Base-by-base conservation (phyloP, 1,139 yeast genomes). In the Yamadazyma triangularis region DNA sequence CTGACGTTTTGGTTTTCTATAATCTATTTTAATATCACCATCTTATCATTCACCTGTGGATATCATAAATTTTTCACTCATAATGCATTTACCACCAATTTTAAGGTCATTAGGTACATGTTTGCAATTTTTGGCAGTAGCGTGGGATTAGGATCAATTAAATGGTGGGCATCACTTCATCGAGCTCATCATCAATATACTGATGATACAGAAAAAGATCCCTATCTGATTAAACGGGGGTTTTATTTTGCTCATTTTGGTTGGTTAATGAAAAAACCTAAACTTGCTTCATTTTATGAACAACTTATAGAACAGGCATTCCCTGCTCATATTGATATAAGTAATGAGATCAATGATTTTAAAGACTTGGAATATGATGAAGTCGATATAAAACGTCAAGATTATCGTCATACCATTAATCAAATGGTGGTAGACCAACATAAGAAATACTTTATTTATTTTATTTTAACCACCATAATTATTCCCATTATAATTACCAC, bases 141-240 rank as follows among this genome's bases (percentile, higher is more conserved):
- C 38, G 64, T 73, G 11, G 87, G 88, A 0, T 49, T 81, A 8
- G 86, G 87, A 0, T 64, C 80, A 1, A 71, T 75, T 2, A 60
- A 73, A 34, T 67, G 74, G 61, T 80, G 86, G 83, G 78, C 79
- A 2, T 59, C 77, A 0, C 58, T 78, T 23, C 89, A 81, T 52
- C 55, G 84, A 32, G 84, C 84, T 0, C 88, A 81, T 50, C 88
- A 81, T 47, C 71, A 79, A 34, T 77, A 51, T 38, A 76, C 65
- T 46, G 83, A 67, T 41, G 85, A 79, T 41, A 75, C 83, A 0
- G 85, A 79, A 35, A 60, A 65, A 27, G 88, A 81, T 48, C 88
- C 89, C 0, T 80, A 78, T 45, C 73, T 73, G 49, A 72, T 70
- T 34, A 70, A 77, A 45, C 61, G 76, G 39, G 85, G 84, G 6